Evolutionary conservation across 2,329 filamentous ascomycete species (phyloP), one percentile per base, ranked within the genome.

Genomic region (Pseudogymnoascus sp.): DNA sequence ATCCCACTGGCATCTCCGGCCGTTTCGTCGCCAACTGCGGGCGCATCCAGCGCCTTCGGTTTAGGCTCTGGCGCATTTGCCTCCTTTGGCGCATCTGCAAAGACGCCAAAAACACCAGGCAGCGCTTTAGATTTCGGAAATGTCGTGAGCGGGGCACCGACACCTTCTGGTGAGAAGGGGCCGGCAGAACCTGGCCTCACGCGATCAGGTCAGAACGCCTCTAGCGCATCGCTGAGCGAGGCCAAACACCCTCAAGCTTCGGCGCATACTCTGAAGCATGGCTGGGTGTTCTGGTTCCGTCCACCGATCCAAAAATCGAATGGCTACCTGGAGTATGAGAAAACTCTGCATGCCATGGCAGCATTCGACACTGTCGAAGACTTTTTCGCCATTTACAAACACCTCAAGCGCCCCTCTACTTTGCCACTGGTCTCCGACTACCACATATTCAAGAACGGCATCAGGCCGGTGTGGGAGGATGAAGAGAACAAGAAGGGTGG

Each of bases 391-490:
- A 87, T 96, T 38, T 97, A 96, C 74, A 81, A 84, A 62, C 92
- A 97, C 75, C 82, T 99, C 58, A 96, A 96, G 78, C 86, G 90
- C 28, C 95, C 96, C 2, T 97, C 93, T 37, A 80, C 83, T 35
- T 81, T 99, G 63, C 93, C 93, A 5, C 88, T 93, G 4, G 93
- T 97, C 31, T 97, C 93, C 23, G 95, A 99, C 77, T 99, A 97
- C 74, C 95, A 99, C 75, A 88, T 99, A 64, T 99, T 99, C 81
- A 96, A 95, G 77, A 92, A 95, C 73, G 93, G 93, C 62, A 93
- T 99, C 65, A 87, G 95, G 65, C 95, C 95, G 21, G 95, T 99
- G 69, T 99, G 95, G 95, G 95, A 99, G 76, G 95, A 99, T 70
- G 92, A 96, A 55, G 91, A 96, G 74, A 99, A 99, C 78, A 95